Evolutionary conservation across 1,284 basidiomycete genomes (phyloP).

Genomic region (Porodaedalea pini): DNA sequence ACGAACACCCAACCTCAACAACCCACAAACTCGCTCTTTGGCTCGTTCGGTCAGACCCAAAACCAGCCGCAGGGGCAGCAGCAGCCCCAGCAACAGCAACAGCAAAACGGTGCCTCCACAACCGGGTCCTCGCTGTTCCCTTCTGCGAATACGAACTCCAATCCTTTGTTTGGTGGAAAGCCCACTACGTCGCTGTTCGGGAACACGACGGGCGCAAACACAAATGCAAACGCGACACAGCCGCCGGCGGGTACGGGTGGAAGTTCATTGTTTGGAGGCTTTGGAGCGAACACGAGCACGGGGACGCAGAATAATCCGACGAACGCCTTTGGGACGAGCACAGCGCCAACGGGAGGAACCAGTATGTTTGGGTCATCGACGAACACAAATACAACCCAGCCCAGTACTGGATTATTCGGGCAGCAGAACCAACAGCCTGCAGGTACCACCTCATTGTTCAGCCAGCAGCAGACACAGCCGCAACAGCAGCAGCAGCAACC

Average conservation of each 20-base stretch:
- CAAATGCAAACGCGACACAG: constrained; percentile 24
- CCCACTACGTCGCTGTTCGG: constrained; percentile 19
- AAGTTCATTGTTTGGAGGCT: constrained; percentile 6
- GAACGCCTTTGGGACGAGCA: neutral
- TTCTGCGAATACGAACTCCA: neutral
- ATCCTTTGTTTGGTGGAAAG: constrained; percentile 19
- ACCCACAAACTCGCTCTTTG: constrained; percentile 10
- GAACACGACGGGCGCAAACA: constrained; percentile 2
- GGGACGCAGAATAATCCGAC: neutral
- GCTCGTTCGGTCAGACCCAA: constrained; percentile 16
- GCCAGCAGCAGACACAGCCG: constrained; percentile 25
- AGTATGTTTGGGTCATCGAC: constrained; percentile 12
- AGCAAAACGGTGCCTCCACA: neutral
- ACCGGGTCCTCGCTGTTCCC: constrained; percentile 13
- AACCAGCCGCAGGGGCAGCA: constrained; percentile 11
- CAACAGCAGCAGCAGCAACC: constrained; percentile 28
- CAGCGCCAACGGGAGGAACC: constrained; percentile 14
- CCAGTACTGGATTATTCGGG: constrained; percentile 30
- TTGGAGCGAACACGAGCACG: neutral
- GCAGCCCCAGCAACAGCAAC: neutral
- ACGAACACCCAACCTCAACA: constrained; percentile 4
- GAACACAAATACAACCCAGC: constrained; percentile 24
- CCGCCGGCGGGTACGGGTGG: constrained; percentile 25
- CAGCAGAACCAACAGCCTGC: constrained; percentile 27
- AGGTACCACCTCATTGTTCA: constrained; percentile 28